Base-by-base conservation (phyloP, 2,329 filamentous ascomycete genomes). In the Raffaelea deltoideospora region DNA sequence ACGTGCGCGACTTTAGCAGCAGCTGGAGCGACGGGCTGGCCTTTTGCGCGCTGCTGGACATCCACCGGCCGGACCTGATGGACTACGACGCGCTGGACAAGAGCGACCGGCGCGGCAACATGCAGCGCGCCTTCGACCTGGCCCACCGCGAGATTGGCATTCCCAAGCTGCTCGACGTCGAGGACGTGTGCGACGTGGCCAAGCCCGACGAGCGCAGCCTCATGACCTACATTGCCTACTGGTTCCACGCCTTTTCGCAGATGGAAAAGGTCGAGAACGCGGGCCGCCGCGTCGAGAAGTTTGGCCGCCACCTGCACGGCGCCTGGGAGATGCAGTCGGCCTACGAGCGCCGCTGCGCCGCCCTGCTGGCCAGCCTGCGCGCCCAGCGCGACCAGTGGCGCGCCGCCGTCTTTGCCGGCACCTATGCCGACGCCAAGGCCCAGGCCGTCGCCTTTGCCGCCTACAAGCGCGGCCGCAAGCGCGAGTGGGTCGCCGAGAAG, bases 141-240 rank as follows among this genome's bases (percentile, higher is more conserved):
- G 90, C 90, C 9, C 76, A 82, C 48, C 84, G 88, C 54, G 90
- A 96, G 61, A 96, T 98, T 51, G 90, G 90, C 34, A 98, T 98
- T 41, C 90, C 90, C 14, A 84, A 88, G 50, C 67, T 98, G 54
- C 71, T 98, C 41, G 90, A 98, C 56, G 90, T 96, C 13, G 90
- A 98, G 59, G 90, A 98, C 63, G 90, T 98, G 17, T 94, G 85
- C 56, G 90, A 98, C 54, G 88, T 98, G 21, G 72, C 86, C 19
- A 92, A 90, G 61, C 90, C 90, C 19, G 90, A 98, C 55, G 90
- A 98, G 59, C 79, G 85, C 49, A 92, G 83, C 55, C 69, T 98
- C 54, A 98, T 98, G 90, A 98, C 90, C 1, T 98, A 98, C 58
- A 98, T 98, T 50, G 90, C 90, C 45, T 98, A 98, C 65, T 98